Evolutionary conservation across 1,284 basidiomycete species (phyloP).

Genomic region (Tremellales sp.): DNA sequence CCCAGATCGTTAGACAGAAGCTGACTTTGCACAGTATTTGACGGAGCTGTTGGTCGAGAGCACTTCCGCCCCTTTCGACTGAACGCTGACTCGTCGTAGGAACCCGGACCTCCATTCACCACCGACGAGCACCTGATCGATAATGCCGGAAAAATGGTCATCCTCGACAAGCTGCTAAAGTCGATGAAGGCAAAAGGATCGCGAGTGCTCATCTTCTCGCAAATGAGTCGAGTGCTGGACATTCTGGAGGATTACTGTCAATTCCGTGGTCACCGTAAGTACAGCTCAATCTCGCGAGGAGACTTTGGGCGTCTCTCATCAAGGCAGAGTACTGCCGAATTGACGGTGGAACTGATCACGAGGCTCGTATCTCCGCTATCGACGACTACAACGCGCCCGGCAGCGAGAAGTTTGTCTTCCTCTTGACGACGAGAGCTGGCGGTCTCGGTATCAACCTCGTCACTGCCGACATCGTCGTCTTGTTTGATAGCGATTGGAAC

Average conservation of each 20-base stretch:
- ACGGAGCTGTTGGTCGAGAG: slow-evolving; percentile 48
- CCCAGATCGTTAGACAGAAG: not conserved
- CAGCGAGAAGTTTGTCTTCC: slow-evolving; percentile 94
- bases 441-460: slow-evolving; percentile 97
- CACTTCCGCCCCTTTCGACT: slow-evolving; percentile 42
- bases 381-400: slow-evolving; percentile 97
- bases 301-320: not conserved
- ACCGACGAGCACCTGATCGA: slow-evolving; percentile 95
- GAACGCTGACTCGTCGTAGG: slow-evolving; percentile 54
- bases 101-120: slow-evolving; percentile 97
- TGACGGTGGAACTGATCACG: slow-evolving; percentile 91
- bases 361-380: slow-evolving; percentile 91
- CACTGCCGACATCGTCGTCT: slow-evolving; percentile 87
- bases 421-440: slow-evolving; percentile 96
- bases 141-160: slow-evolving; percentile 96
- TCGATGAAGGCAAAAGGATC: slow-evolving; percentile 90
- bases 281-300: not conserved
- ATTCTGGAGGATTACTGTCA: slow-evolving; percentile 97
- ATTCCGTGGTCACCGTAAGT: slow-evolving; percentile 82
- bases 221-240: slow-evolving; percentile 94
- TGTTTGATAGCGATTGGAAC: slow-evolving; percentile 99
- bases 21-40: slow-evolving; percentile 43
- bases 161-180: slow-evolving; percentile 87
- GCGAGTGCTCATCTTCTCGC: slow-evolving; percentile 93
- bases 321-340: slow-evolving; percentile 87